Percentiles rank a stretch among this genome's conserved stretches.
These are phyloP conservation scores for Jatropha multifida DNA, from an alignment of 441 rosid genomes.

Conservation along the genomic window DNA sequence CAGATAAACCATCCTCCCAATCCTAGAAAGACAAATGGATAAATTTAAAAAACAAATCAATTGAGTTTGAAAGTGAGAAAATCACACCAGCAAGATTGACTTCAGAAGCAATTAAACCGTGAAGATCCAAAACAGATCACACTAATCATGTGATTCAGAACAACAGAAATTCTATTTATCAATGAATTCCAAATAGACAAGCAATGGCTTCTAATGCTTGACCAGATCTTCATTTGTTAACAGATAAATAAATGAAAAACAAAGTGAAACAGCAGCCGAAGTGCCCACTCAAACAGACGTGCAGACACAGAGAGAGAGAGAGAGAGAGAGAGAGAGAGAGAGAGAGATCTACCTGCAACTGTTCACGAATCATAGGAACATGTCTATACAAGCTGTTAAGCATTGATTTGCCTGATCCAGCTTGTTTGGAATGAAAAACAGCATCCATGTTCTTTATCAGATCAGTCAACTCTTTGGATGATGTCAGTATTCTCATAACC, in stretches of 20 bases:
- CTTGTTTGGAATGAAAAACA: constrained; percentile 61
- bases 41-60: not conserved
- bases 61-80: not conserved
- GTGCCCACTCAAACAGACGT: not conserved
- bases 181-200: not conserved
- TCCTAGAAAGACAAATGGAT: constrained; percentile 46
- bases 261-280: not conserved
- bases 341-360: constrained; percentile 55
- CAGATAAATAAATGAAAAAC: not conserved
- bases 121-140: not conserved
- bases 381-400: constrained; percentile 45
- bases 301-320: no score
- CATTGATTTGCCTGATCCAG: constrained; percentile 50
- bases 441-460: constrained; percentile 64
- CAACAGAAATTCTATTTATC: not conserved
- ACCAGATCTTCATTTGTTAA: not conserved
- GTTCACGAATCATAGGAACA: constrained; percentile 70
- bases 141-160: not conserved
- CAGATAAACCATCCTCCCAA: constrained; percentile 92
- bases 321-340: no score
- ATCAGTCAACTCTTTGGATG: constrained; percentile 65
- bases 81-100: not conserved
- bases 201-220: not conserved
- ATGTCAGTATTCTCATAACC: constrained; percentile 66
- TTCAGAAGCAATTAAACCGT: not conserved